Conservation (phyloP, 176 grass and related monocot species). For the Bolboschoenus planiculmis region DNA sequence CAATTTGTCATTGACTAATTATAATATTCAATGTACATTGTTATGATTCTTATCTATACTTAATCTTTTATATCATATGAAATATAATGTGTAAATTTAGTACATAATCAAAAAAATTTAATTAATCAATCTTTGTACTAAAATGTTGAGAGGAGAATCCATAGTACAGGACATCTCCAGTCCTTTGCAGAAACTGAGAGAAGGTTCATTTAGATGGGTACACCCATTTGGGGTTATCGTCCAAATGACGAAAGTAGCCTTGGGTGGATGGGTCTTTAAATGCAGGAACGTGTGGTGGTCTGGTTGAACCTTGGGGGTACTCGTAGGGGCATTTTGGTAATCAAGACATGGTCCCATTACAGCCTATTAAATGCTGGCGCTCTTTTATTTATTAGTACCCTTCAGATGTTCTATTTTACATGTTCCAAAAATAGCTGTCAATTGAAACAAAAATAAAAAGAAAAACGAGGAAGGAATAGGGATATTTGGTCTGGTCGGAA, state of each 20-base stretch:
- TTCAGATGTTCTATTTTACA: background rate
- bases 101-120: background rate
- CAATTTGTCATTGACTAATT: background rate
- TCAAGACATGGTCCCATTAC: background rate
- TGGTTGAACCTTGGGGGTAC: background rate
- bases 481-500: background rate
- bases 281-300: background rate
- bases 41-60: background rate
- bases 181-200: background rate
- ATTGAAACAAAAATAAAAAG: background rate
- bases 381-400: conserved; percentile 14
- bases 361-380: conserved; percentile 16
- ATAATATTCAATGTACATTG: background rate
- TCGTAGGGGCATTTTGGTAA: conserved; percentile 11
- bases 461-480: background rate
- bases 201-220: background rate
- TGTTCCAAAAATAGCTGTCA: background rate
- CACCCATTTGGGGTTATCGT: background rate
- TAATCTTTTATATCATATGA: background rate
- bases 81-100: background rate
- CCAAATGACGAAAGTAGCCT: conserved; percentile 9
- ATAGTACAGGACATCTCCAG: background rate
- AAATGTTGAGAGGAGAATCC: background rate
- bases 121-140: too few relatives aligned
- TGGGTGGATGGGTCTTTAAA: background rate